Base-by-base conservation (phyloP, 768 basidiomycete species). In the Tremella yokohamensis region DNA sequence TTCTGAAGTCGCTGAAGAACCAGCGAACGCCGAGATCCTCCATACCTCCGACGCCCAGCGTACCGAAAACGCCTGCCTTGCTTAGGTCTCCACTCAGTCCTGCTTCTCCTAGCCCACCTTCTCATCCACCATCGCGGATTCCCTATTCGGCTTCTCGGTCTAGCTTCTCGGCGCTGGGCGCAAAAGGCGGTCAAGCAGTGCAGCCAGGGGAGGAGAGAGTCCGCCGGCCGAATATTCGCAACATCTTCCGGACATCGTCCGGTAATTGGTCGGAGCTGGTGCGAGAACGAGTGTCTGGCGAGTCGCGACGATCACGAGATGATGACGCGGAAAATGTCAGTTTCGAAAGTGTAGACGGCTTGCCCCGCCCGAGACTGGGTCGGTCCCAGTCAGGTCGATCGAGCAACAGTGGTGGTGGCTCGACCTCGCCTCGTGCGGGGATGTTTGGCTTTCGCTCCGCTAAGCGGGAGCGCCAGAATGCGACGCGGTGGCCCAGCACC, bases 181-280 rank as follows among this genome's bases (percentile, higher is more conserved):
- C 45, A 20, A 29, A 24, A 3, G 42, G 7, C 8, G 42, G 42
- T 34, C 29, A 45, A 26, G 20, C 18, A 20, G 48, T 7, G 48
- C 20, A 49, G 15, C 48, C 8, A 25, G 47, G 29, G 39, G 38
- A 24, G 42, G n/a, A n/a, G 26, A 11, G 2, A 19, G 29, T 12
- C n/a, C 26, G 25, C 26, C 24, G 64, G 42, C 64, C 63, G 4
- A 63, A 53, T 25, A 50, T 70, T n/a, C 40, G 62, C n/a, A 64
- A 63, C 45, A 71, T 71, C 12, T 71, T 71, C 44, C 49, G 69
- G 3, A 61, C 64, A 0, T 56, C 57, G 22, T 71, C 69, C 0
- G 69, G 69, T 1, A 68, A 65, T 52, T 71, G 69, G 69, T 63
- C 62, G 11, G 69, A 68, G n/a, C 54, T 71, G 3, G 64, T 70